Evolutionary conservation across 2,329 filamentous ascomycete genomes (phyloP).

Genomic region (Colletotrichum magnum): DNA sequence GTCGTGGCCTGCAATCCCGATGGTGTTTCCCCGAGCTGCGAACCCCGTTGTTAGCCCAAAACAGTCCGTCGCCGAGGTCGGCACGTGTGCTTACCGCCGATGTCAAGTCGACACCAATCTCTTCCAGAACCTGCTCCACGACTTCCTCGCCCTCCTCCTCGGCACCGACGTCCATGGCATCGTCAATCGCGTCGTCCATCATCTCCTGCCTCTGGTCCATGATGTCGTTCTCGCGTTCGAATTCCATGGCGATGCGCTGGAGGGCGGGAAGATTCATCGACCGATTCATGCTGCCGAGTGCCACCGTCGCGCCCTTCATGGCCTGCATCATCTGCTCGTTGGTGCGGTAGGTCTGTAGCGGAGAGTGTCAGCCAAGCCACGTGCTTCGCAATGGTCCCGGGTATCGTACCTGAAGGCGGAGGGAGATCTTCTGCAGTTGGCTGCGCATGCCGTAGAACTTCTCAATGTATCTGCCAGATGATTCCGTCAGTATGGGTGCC

Average conservation of each 20-base stretch:
- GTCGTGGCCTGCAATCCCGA: conserved; percentile 82
- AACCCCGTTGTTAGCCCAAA: conserved; percentile 45
- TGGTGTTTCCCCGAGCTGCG: conserved; percentile 91
- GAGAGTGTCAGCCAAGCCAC: conserved; percentile 15
- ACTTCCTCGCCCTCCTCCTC: conserved; percentile 98
- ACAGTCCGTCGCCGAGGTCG: not conserved
- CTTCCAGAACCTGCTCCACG: conserved; percentile 95
- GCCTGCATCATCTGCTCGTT: conserved; percentile 99
- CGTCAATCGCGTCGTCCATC: conserved; percentile 99
- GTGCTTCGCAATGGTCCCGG: not conserved
- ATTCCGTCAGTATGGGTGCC: not conserved
- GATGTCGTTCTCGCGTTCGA: conserved; percentile 98
- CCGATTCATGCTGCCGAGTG: conserved; percentile 96
- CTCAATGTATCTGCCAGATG: conserved; percentile 81
- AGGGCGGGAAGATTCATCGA: conserved; percentile 97
- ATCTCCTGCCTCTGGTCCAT: conserved; percentile 99
- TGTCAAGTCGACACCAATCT: conserved; percentile 94
- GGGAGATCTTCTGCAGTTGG: conserved; percentile 93
- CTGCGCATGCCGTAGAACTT: conserved; percentile 99
- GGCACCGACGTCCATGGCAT: conserved; percentile 89
- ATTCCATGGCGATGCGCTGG: conserved; percentile 98
- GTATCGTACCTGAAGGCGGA: conserved; percentile 85
- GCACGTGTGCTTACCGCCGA: conserved; percentile 77
- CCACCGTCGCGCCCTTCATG: conserved; percentile 96
- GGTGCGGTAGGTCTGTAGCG: conserved; percentile 86